phyloP scores from a whole-genome alignment of 768 basidiomycete genomes.

The Leccinum rimulosum region DNA sequence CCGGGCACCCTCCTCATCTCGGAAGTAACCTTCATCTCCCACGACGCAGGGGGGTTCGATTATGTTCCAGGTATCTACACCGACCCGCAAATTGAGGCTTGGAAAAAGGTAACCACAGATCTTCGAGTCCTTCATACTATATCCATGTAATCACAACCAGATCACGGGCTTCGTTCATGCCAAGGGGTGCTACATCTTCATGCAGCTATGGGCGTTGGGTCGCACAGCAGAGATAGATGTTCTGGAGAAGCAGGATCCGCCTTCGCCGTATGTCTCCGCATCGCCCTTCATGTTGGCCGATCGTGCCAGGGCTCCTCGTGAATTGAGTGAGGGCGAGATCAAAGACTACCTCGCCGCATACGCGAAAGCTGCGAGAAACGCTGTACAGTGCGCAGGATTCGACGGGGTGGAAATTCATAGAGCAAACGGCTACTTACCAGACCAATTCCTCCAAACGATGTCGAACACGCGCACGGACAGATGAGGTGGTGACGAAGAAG shows the following conservation, averaged over 20 bases:
- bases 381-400: conserved; percentile 30
- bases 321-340: conserved; percentile 31
- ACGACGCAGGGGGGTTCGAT: conserved; percentile 6
- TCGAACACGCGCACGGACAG: not conserved
- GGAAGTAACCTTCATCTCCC: not conserved
- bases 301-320: conserved; percentile 12
- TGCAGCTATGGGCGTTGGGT: not conserved
- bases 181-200: conserved; percentile 32
- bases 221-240: conserved; percentile 35
- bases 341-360: conserved; percentile 25
- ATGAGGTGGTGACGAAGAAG: conserved; percentile 37
- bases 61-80: too few relatives aligned
- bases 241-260: conserved; percentile 30
- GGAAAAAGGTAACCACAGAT: conserved; percentile 39
- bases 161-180: conserved; percentile 59
- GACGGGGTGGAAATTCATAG: conserved; percentile 25
- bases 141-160: conserved; percentile 24
- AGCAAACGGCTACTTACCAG: conserved; percentile 38
- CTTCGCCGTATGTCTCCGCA: conserved; percentile 34
- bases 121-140: not conserved
- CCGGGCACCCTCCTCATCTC: conserved; percentile 15
- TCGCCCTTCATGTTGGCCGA: conserved; percentile 28
- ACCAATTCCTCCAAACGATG: not conserved
- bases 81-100: conserved; percentile 22
- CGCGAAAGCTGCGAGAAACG: conserved; percentile 26